These are phyloP conservation scores for Linum tenue DNA, from an alignment of 345 rosid species.

Conservation along the genomic window DNA sequence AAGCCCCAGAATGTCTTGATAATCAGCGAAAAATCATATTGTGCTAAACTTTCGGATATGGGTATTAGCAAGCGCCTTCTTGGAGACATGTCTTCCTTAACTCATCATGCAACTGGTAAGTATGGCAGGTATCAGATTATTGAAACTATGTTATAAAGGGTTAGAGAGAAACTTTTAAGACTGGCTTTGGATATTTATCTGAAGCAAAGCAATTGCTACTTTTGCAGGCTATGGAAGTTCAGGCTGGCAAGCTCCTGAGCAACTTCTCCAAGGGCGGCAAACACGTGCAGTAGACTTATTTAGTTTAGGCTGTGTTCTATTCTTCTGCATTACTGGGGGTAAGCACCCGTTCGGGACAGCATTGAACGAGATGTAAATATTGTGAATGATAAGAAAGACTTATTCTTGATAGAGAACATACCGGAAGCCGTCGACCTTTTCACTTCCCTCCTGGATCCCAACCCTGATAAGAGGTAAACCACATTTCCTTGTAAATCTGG, in stretches of 20 bases:
- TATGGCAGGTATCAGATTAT: neutral
- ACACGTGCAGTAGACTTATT: slow-evolving; percentile 87
- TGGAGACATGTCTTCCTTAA: slow-evolving; percentile 73
- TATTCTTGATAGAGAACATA: slow-evolving; percentile 51
- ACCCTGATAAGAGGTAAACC: slow-evolving; percentile 67
- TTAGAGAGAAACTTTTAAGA: neutral
- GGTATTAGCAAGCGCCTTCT: slow-evolving; percentile 85
- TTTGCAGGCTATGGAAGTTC: slow-evolving; percentile 88
- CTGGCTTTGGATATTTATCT: neutral
- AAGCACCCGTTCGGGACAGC: slow-evolving; percentile 82
- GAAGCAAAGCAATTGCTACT: neutral
- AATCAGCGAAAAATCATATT: slow-evolving; percentile 44
- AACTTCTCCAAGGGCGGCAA: slow-evolving; percentile 81
- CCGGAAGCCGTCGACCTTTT: slow-evolving; percentile 81
- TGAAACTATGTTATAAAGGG: neutral
- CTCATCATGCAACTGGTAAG: slow-evolving; percentile 71
- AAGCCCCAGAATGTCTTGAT: slow-evolving; percentile 95
- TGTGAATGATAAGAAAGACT: slow-evolving; percentile 54
- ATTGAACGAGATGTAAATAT: slow-evolving; percentile 87
- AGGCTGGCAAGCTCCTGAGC: slow-evolving; percentile 99
- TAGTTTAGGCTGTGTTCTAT: slow-evolving; percentile 88
- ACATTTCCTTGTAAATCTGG: neutral
- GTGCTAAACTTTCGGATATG: slow-evolving; percentile 95
- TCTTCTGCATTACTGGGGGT: slow-evolving; percentile 72
- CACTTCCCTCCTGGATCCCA: slow-evolving; percentile 46